These are phyloP conservation scores for Naganishia friedmannii DNA, from an alignment of 768 basidiomycete genomes.

Conservation along the genomic window DNA sequence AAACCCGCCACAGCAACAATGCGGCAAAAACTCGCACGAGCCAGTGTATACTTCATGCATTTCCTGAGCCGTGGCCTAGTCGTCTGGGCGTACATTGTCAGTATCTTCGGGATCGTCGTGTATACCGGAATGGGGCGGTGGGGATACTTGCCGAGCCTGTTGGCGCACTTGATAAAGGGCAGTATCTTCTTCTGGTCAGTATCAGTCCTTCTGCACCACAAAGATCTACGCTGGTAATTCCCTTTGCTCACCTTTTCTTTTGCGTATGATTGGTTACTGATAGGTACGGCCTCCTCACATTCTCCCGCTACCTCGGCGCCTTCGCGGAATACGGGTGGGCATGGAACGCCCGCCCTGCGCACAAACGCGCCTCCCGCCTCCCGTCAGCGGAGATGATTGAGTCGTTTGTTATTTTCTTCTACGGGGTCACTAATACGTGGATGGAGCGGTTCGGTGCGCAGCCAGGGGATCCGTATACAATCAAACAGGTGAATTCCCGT, in stretches of 20 bases:
- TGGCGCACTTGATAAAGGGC: conserved; percentile 80
- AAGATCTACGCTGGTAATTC: conserved; percentile 18
- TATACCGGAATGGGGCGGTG: conserved; percentile 85
- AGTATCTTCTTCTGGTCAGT: conserved; percentile 76
- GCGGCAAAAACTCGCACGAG: conserved; percentile 22
- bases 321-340: conserved; percentile 88
- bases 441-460: conserved; percentile 90
- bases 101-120: conserved; percentile 68
- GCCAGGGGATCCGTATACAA: conserved; percentile 76
- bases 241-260: background rate
- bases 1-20: background rate
- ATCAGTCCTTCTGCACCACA: background rate
- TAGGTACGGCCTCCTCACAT: conserved; percentile 74
- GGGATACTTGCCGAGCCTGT: conserved; percentile 69
- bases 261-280: conserved; percentile 2
- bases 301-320: conserved; percentile 90
- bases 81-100: conserved; percentile 66
- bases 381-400: conserved; percentile 53
- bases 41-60: conserved; percentile 42
- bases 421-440: conserved; percentile 90
- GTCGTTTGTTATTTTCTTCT: conserved; percentile 66
- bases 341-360: conserved; percentile 64
- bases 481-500: conserved; percentile 85
- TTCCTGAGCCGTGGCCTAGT: conserved; percentile 63
- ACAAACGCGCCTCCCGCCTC: conserved; percentile 34